phyloP scores from a whole-genome alignment of 2,329 filamentous ascomycete species.

The Beauveria australis region DNA sequence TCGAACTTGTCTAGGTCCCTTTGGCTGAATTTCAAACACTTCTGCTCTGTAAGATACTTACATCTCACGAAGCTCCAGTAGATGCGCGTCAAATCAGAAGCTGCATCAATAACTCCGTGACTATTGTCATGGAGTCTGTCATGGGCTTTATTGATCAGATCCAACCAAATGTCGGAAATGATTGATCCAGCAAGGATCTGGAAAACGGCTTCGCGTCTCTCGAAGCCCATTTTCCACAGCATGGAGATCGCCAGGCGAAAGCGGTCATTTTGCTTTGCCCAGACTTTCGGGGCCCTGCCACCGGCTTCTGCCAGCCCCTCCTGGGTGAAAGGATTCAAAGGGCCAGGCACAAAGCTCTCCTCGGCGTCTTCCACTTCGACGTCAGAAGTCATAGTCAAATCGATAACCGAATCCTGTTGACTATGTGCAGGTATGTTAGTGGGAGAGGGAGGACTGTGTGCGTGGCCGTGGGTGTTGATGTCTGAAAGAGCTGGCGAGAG shows the following conservation, averaged over 20 bases:
- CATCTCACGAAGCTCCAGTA: slow-evolving; percentile 24
- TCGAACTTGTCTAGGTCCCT: slow-evolving; percentile 15
- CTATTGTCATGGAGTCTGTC: not conserved
- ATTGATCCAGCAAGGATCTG: slow-evolving; percentile 10
- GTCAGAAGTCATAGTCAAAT: slow-evolving; percentile 9
- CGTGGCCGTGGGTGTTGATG: not conserved
- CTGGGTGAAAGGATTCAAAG: not conserved
- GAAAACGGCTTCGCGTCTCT: slow-evolving; percentile 19
- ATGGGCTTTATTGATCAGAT: not conserved
- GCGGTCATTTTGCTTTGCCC: slow-evolving; percentile 16
- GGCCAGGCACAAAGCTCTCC: not conserved
- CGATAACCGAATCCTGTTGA: slow-evolving; percentile 14
- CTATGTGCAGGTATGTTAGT: not conserved
- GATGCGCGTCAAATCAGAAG: slow-evolving; percentile 24
- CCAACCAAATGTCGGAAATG: not conserved
- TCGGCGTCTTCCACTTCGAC: not conserved
- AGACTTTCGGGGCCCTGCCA: slow-evolving; percentile 11
- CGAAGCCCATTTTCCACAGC: slow-evolving; percentile 18
- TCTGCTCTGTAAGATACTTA: slow-evolving; percentile 17
- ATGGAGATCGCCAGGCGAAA: slow-evolving; percentile 22
- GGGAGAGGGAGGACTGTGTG: not conserved
- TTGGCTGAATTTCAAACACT: slow-evolving; percentile 14
- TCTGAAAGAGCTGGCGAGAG: not conserved
- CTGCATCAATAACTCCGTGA: not conserved
- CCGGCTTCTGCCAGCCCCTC: slow-evolving; percentile 8